Base-by-base conservation (phyloP, 2,329 filamentous ascomycete genomes). In the Diaporthe citri region DNA sequence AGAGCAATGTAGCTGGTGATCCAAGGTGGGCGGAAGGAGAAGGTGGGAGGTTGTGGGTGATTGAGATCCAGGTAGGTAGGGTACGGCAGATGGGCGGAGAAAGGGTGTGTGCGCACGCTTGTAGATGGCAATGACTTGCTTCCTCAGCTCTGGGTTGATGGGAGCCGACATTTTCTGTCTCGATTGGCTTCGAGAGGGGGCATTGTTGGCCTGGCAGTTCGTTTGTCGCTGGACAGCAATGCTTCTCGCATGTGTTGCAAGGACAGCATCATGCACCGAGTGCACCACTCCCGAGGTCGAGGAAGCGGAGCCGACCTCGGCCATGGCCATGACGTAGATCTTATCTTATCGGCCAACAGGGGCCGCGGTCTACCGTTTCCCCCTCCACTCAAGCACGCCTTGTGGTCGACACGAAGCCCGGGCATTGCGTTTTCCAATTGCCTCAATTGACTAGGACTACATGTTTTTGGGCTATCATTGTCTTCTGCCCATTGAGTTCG, bases 121-220 rank as follows among this genome's bases (percentile, higher is more conserved):
- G 87, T 98, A 98, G 75, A 98, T 91, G 51, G 90, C 89, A 77
- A 98, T 94, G 60, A 98, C 96, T 82, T 97, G 91, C 75, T 90
- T 88, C 72, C 95, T 91, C 39, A 98, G 88, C 76, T 90, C 85
- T 3, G 86, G 84, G 78, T 90, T 92, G 0, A 84, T 79, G 2
- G 84, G 78, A 15, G 62, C 51, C 12, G 83, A 76, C 79, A 83
- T 82, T 31, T 66, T 72, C n/a, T 34, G 51, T 56, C 57, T 74
- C 28, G 62, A 34, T 34, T 22, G 4, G 31, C 46, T 31, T 51
- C 31, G 1, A 34, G 39, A 39, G 22, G 31, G 39, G 12, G 59
- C 74, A 72, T 76, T 46, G 56, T 59, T 43, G 31, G 39, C 31
- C n/a, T 28, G 28, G n/a, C 17, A 9, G 51, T 9, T 57, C 22